These are phyloP conservation scores for Chlorella sorokiniana DNA, from an alignment of 139 green algal species.

Conservation along the genomic window DNA sequence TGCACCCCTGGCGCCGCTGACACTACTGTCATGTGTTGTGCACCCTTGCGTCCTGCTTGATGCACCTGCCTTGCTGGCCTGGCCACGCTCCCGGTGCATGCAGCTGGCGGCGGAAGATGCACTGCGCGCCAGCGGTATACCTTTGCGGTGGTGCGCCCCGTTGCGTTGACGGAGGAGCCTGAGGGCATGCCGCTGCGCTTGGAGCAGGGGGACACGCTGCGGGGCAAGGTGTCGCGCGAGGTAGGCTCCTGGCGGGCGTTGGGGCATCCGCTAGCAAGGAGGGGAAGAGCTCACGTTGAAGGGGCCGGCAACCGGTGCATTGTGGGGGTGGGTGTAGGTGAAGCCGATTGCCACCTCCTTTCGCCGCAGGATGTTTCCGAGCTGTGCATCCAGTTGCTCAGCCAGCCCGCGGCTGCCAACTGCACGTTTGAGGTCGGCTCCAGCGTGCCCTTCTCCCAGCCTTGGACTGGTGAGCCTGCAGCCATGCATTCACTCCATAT, in stretches of 20 bases:
- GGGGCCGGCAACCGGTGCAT: too few relatives aligned
- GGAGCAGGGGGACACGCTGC: slow-evolving; percentile 85
- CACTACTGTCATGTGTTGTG: not conserved
- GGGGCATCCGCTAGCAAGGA: too few relatives aligned
- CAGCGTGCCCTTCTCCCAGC: slow-evolving; percentile 79
- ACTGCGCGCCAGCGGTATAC: slow-evolving; percentile 75
- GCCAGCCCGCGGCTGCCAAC: slow-evolving; percentile 44
- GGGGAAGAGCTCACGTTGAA: too few relatives aligned
- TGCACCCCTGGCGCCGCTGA: not conserved
- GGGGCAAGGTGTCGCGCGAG: slow-evolving; percentile 49
- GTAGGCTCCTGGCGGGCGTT: not conserved
- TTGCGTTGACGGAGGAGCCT: slow-evolving; percentile 83
- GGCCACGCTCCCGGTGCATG: not conserved
- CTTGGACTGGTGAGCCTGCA: slow-evolving; percentile 47
- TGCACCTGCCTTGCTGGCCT: not conserved
- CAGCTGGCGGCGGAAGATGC: slow-evolving; percentile 72
- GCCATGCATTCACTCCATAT: not conserved
- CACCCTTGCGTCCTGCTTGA: not conserved
- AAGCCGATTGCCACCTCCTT: too few relatives aligned
- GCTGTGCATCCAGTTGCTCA: slow-evolving; percentile 77
- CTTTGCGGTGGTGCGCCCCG: slow-evolving; percentile 80
- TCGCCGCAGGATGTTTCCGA: slow-evolving; percentile 88
- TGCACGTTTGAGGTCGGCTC: slow-evolving; percentile 91
- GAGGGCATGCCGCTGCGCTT: slow-evolving; percentile 72
- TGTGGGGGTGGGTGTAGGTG: too few relatives aligned